These are phyloP conservation scores for Sclerotinia spermophila DNA, from an alignment of 2,329 filamentous ascomycete genomes.

Conservation along the genomic window DNA sequence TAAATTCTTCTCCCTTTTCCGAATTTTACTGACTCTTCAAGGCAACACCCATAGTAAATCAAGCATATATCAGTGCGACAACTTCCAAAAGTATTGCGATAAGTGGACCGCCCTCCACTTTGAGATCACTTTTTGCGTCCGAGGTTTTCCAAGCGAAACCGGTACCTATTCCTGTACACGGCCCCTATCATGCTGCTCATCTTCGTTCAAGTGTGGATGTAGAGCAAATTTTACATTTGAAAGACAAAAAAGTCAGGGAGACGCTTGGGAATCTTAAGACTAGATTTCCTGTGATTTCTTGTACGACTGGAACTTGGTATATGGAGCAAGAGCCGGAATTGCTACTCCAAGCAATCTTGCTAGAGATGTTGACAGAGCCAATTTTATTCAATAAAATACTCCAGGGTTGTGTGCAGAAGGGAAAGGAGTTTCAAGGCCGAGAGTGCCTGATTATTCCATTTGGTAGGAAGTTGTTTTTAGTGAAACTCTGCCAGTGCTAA, in stretches of 20 bases:
- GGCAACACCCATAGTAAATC: slow-evolving; percentile 46
- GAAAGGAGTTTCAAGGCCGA: slow-evolving; percentile 40
- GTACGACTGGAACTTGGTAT: slow-evolving; percentile 36
- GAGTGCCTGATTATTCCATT: slow-evolving; percentile 48
- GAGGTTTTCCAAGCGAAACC: slow-evolving; percentile 14
- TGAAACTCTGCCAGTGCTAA: neutral
- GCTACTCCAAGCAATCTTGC: slow-evolving; percentile 31
- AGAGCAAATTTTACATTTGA: slow-evolving; percentile 23
- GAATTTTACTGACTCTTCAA: neutral
- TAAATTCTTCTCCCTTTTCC: neutral
- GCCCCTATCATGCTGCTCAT: slow-evolving; percentile 36
- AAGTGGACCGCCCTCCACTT: slow-evolving; percentile 17
- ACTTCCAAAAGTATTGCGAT: slow-evolving; percentile 18
- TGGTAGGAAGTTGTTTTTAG: slow-evolving; percentile 33
- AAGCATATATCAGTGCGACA: slow-evolving; percentile 15
- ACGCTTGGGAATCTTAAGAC: slow-evolving; percentile 44
- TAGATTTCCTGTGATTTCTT: slow-evolving; percentile 49
- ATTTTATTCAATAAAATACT: slow-evolving; percentile 48
- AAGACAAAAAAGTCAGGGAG: slow-evolving; percentile 40
- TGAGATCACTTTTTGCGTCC: slow-evolving; percentile 14
- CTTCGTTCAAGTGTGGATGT: slow-evolving; percentile 31
- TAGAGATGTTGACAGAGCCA: slow-evolving; percentile 50
- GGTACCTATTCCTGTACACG: slow-evolving; percentile 27
- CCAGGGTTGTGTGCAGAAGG: slow-evolving; percentile 45
- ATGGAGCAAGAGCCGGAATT: slow-evolving; percentile 20